Base-by-base conservation (phyloP, 768 basidiomycete species). In the Mrakia hoshinonis region DNA sequence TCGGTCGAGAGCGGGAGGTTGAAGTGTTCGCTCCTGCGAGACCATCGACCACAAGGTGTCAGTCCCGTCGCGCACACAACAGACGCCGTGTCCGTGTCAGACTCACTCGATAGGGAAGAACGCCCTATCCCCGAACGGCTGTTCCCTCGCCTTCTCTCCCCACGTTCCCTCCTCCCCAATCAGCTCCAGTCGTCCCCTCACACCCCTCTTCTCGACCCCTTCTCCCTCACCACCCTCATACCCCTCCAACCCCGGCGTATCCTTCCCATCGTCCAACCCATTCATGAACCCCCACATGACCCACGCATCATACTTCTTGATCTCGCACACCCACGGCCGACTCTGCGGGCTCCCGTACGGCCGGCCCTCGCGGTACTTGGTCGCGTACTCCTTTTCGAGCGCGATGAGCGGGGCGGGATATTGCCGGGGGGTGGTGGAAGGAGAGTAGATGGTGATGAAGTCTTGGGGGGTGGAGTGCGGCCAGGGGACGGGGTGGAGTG, bases 81-180 rank as follows among this genome's bases (percentile, higher is more conserved):
- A 60, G 34, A 38, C 9, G 2, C 9, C 12, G 12, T 20, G 31
- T 36, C 10, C 29, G 4, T 34, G 3, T 15, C 43, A 43, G 24
- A 62, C 68, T 24, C 61, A 70, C 69, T 70, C 69, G 61, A 70
- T 49, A 39, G 69, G 69, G 47, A 60, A 70, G 61, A 70, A 70
- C 0, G 69, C 69, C 34, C 69, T 60, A 26, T 70, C 69, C 24
- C 69, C 69, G 24, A 63, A 70, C 24, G 69, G 69, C 62, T 51
- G 49, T 2, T 10, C 5, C 63, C 31, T 47, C 22, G 69, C 69
- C 39, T 46, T 46, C 13, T n/a, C 39, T 34, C 52, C 46, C 65
- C 65, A 66, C 2, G 65, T 66, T 46, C 65, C 65, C n/a, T 48
- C 65, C 36, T 49, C n/a, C 4, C 65, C 65, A 5, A 66, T 46